These are phyloP conservation scores for Cercospora zeina DNA, from an alignment of 2,329 filamentous ascomycete genomes.

Conservation along the genomic window DNA sequence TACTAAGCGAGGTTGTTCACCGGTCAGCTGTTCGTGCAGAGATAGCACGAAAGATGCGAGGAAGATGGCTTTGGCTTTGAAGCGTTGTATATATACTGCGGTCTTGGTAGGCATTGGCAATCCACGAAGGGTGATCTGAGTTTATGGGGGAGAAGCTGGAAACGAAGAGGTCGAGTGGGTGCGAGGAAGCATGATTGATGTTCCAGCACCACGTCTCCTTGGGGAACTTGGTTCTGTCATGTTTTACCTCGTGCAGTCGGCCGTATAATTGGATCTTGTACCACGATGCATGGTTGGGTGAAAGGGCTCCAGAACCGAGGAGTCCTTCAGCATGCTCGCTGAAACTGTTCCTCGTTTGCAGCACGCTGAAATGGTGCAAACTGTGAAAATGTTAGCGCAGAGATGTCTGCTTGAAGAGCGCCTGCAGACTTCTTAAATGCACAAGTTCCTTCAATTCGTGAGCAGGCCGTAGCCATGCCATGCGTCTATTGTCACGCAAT, in stretches of 20 bases:
- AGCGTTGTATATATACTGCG: background rate
- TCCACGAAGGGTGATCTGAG: too few species aligned
- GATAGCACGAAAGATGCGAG: background rate
- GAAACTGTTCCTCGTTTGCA: too few species aligned
- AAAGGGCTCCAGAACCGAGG: too few species aligned
- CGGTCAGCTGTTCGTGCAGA: background rate
- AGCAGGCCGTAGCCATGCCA: constrained; percentile 14
- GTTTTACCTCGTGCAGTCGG: too few species aligned
- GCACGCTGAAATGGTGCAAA: background rate
- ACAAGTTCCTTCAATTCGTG: constrained; percentile 11
- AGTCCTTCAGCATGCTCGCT: too few species aligned
- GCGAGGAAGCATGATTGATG: too few species aligned
- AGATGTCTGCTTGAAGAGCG: background rate
- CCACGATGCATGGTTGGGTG: too few species aligned
- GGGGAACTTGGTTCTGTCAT: too few species aligned
- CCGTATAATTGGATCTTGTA: too few species aligned
- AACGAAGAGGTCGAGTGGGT: too few species aligned
- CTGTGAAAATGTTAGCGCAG: background rate
- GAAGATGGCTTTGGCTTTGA: background rate
- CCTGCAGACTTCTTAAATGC: background rate
- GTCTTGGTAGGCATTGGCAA: background rate
- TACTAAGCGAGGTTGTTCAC: background rate
- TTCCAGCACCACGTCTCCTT: too few species aligned
- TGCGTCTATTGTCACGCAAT: constrained; percentile 18
- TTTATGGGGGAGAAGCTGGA: too few species aligned